A percentile compares a stretch with the other conserved stretches of the same genome.
These are phyloP conservation scores for Fusarium brevicatenulatum DNA, from an alignment of 2,329 filamentous ascomycete species.

Conservation along the genomic window DNA sequence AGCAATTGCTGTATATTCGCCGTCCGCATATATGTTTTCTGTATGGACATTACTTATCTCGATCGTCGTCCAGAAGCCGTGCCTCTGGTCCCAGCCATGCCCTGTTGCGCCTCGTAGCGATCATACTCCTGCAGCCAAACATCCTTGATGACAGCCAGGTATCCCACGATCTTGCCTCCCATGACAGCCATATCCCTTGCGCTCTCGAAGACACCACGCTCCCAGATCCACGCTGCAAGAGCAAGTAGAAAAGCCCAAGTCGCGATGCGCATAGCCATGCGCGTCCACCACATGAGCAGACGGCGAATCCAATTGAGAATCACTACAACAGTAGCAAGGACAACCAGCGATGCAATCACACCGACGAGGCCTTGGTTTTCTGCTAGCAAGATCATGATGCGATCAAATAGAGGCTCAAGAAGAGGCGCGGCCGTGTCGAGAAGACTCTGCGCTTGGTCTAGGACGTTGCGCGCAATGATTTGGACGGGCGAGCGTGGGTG, in stretches of 20 bases:
- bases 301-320: conserved; percentile 77
- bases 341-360: conserved; percentile 47
- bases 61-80: conserved; percentile 33
- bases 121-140: conserved; percentile 69
- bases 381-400: conserved; percentile 47
- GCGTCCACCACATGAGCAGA: conserved; percentile 79
- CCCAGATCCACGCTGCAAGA: conserved; percentile 67
- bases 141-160: conserved; percentile 59
- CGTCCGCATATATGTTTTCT: conserved; percentile 17
- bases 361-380: conserved; percentile 50
- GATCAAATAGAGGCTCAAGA: conserved; percentile 56
- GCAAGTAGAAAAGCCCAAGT: conserved; percentile 71
- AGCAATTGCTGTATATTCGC: not conserved
- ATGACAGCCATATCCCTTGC: conserved; percentile 65
- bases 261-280: conserved; percentile 68
- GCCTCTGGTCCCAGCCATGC: conserved; percentile 34
- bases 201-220: conserved; percentile 73
- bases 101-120: conserved; percentile 63
- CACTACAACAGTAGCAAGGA: conserved; percentile 66
- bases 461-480: conserved; percentile 50
- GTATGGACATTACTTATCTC: conserved; percentile 3
- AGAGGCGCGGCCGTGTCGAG: conserved; percentile 52
- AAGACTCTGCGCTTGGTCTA: conserved; percentile 44
- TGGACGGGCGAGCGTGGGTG: conserved; percentile 58
- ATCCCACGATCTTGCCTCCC: conserved; percentile 56